phyloP scores from a whole-genome alignment of 208 protist genomes.

The Wallacemonas collosoma region DNA sequence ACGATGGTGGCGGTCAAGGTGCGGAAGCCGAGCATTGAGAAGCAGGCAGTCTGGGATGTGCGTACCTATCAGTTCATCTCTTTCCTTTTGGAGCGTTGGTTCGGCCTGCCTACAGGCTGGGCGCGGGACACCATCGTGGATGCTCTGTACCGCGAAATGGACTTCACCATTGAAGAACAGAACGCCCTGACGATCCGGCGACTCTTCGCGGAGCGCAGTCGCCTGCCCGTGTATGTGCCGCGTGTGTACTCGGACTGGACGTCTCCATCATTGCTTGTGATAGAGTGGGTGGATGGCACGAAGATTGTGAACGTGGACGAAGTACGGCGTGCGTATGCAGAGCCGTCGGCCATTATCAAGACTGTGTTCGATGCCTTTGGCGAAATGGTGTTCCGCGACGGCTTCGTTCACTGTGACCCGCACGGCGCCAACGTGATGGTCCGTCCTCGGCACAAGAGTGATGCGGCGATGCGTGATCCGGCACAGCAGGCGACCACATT shows the following conservation, averaged over 20 bases:
- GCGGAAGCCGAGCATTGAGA: conserved; percentile 82
- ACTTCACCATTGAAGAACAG: conserved; percentile 82
- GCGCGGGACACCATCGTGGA: conserved; percentile 65
- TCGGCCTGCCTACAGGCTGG: conserved; percentile 81
- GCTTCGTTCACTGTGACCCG: conserved; percentile 94
- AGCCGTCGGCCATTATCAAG: conserved; percentile 47
- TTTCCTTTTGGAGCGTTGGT: conserved; percentile 58
- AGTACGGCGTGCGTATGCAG: conserved; percentile 48
- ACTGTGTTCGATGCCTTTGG: conserved; percentile 88
- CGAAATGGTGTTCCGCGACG: conserved; percentile 94
- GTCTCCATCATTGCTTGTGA: conserved; percentile 76
- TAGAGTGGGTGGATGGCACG: conserved; percentile 93
- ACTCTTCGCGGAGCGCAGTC: conserved; percentile 37
- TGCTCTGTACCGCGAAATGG: conserved; percentile 72
- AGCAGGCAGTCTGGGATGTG: conserved; percentile 87
- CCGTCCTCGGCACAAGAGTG: conserved; percentile 26
- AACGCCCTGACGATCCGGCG: conserved; percentile 59
- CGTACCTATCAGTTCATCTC: conserved; percentile 71
- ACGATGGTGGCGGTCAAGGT: conserved; percentile 94
- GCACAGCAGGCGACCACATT: background rate
- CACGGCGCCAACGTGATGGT: conserved; percentile 95
- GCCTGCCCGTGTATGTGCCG: conserved; percentile 60
- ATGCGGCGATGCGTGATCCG: background rate
- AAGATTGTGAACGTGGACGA: conserved; percentile 70
- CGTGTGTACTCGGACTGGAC: conserved; percentile 57